Conservation (phyloP, 2,329 filamentous ascomycete species). For the Diaporthe velutina region DNA sequence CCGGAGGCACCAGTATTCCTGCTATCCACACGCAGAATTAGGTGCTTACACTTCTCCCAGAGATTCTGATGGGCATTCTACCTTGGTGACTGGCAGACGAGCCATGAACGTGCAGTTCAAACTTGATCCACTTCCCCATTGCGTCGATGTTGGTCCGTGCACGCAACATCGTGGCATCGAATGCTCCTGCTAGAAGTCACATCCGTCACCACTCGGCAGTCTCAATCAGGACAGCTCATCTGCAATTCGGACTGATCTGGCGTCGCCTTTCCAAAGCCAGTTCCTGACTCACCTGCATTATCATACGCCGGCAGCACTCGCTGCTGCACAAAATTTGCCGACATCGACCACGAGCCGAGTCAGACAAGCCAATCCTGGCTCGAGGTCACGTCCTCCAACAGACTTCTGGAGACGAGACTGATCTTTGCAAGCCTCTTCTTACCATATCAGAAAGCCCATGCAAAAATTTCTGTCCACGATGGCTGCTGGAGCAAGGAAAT, state of each 20-base stretch:
- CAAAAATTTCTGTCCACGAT: conserved; percentile 57
- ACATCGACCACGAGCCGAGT: background rate
- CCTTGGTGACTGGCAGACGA: background rate
- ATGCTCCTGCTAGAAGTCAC: conserved; percentile 6
- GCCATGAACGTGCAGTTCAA: background rate
- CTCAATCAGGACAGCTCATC: background rate
- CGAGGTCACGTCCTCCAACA: background rate
- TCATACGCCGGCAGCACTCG: background rate
- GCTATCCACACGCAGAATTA: background rate
- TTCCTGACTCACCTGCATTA: background rate
- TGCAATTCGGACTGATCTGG: background rate
- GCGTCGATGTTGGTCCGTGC: background rate
- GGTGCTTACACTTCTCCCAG: too few relatives aligned
- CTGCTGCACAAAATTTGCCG: background rate
- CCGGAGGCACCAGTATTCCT: background rate
- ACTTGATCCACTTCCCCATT: background rate
- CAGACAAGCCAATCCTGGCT: background rate
- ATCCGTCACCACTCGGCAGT: conserved; percentile 10
- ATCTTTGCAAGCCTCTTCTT: background rate
- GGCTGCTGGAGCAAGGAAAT: conserved; percentile 59
- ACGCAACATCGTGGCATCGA: background rate
- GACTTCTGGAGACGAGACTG: background rate
- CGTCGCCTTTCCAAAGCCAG: background rate
- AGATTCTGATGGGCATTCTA: background rate
- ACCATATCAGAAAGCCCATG: conserved; percentile 39